phyloP scores from a whole-genome alignment of 805 yeast species.

The Myxozyma kluyveri region DNA sequence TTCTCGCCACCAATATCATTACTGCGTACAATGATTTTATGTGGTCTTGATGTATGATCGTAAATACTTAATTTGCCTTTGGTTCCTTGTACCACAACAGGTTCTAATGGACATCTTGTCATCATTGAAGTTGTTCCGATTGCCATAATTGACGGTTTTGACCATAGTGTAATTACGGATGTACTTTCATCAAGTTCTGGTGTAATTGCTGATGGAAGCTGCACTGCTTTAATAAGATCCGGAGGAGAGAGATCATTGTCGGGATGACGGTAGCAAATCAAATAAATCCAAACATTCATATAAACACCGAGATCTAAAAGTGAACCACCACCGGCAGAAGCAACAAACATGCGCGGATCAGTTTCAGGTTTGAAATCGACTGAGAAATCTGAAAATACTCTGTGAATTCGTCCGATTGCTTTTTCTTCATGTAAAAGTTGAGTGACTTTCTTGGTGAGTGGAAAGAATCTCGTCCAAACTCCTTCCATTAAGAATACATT shows the following conservation, averaged over 20 bases:
- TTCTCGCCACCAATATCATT: slow-evolving; percentile 3
- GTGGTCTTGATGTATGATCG: slow-evolving; percentile 16
- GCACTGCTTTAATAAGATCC: slow-evolving; percentile 4
- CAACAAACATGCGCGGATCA: slow-evolving; percentile 44
- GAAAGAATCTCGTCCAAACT: slow-evolving; percentile 49
- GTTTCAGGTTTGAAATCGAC: slow-evolving; percentile 32
- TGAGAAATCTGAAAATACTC: slow-evolving; percentile 47
- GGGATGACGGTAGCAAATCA: slow-evolving; percentile 25
- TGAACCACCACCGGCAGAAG: slow-evolving; percentile 56
- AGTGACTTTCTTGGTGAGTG: slow-evolving; percentile 43
- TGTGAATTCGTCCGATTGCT: slow-evolving; percentile 46
- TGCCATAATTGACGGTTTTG: slow-evolving; percentile 7
- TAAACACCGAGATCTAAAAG: slow-evolving; percentile 57
- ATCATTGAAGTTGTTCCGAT: slow-evolving; percentile 15
- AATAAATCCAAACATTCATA: slow-evolving; percentile 44
- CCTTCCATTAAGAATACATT: slow-evolving; percentile 56
- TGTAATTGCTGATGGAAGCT: neutral
- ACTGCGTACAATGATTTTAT: slow-evolving; percentile 5
- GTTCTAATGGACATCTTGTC: slow-evolving; percentile 12
- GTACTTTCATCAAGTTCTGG: slow-evolving; percentile 16
- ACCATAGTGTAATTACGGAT: slow-evolving; percentile 13
- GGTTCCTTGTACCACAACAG: slow-evolving; percentile 21
- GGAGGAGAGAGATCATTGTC: slow-evolving; percentile 9
- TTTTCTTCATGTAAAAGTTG: slow-evolving; percentile 43
- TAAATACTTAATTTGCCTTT: slow-evolving; percentile 19